Evolutionary conservation across 148 eudicot genomes (phyloP).

Genomic region (Fagopyrum tataricum): DNA sequence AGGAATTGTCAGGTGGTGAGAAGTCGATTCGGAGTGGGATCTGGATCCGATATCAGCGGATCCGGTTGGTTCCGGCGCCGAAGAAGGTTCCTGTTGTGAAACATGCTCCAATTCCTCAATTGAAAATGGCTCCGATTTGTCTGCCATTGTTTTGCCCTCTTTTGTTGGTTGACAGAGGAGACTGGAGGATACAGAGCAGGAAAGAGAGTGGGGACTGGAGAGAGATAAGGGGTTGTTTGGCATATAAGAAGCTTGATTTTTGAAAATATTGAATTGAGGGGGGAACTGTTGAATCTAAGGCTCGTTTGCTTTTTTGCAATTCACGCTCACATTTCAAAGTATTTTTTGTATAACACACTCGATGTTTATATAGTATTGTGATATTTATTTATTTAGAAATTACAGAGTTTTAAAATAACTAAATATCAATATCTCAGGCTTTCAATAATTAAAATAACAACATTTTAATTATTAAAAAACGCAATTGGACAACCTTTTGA

Average conservation of each 20-base stretch:
- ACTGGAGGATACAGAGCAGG: background rate
- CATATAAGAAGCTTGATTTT: background rate
- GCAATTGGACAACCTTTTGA: no score
- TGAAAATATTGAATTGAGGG: background rate
- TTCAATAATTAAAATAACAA: no score
- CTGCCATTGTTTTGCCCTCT: constrained; percentile 10
- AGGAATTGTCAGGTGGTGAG: constrained; percentile 30
- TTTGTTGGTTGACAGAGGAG: background rate
- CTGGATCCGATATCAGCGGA: background rate
- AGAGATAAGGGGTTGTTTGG: background rate
- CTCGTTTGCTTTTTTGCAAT: background rate
- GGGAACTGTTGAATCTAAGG: background rate
- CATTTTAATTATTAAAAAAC: no score
- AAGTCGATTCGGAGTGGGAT: background rate
- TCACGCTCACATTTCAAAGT: background rate
- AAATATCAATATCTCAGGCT: no score
- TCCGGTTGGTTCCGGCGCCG: background rate
- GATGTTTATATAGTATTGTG: no score
- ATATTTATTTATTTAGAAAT: no score
- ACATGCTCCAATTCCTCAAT: background rate
- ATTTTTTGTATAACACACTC: no score
- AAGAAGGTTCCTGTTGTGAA: background rate
- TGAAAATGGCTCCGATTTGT: constrained; percentile 1
- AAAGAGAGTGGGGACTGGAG: background rate
- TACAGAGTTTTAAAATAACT: no score